Base-by-base conservation (phyloP, 345 rosid species). In the Psidium friedrichsthalianum region DNA sequence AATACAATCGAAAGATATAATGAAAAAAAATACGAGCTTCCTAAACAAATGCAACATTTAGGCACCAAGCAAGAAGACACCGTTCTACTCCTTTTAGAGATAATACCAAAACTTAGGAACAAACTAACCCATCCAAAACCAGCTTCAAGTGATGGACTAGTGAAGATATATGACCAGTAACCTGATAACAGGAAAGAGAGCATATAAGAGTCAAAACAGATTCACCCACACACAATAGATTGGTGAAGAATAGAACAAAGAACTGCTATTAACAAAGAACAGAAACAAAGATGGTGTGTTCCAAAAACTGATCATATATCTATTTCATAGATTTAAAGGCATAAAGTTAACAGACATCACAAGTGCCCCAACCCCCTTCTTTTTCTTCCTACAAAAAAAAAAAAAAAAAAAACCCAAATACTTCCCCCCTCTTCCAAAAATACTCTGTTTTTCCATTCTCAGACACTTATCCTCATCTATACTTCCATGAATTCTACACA, bases 81-180 rank as follows among this genome's bases (percentile, higher is more conserved):
- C 8, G 12, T 64, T 32, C 78, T 69, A 69, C 78, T 32, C 18
- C 44, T 69, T 69, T 32, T 64, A 32, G 12, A 32, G 36, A 69
- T 69, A 84, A 32, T 54, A 36, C 44, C 53, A 87, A 78, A 36
- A 58, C 51, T 80, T 84, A 83, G 83, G 82, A 14, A 36, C 85
- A 84, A 86, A 92, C 99, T 90, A 89, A 97, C 99, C 99, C 99
- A 92, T 96, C 99, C 93, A 97, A 92, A 44, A 97, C 99, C 86
- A 97, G 91, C 94, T 97, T 97, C 93, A 97, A 91, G 91, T 96
- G 98, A 92, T 97, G 99, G 90, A 94, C 99, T 83, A 97, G 98
- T 85, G 98, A 87, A 74, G 99, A 97, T 86, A 94, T 95, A 88
- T 97, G 98, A 84, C 99, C 99, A 69, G 96, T 92, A 83, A 97